Base-by-base conservation (phyloP, 352 stramenopile genomes). In the Blastocystis sp. region DNA sequence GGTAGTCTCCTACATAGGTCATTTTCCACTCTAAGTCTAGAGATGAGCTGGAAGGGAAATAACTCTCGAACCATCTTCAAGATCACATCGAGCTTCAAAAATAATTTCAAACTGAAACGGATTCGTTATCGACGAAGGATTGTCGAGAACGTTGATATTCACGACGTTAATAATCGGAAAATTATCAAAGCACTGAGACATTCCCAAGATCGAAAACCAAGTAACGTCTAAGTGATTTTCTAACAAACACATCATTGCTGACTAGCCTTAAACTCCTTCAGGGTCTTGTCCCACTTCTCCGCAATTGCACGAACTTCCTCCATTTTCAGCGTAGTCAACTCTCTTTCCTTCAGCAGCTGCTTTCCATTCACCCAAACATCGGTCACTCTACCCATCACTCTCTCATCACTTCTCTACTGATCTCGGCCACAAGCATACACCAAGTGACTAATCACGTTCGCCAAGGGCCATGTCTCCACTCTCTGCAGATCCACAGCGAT, bases 31-130 rank as follows among this genome's bases (percentile, higher is more conserved):
- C 96, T 41, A 99, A 91, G 91, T 99, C 97, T 98, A 79, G 7
- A 11, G 5, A 18, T 45, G 1, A 59, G 2, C 18, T 18, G 91
- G n/a, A 50, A 90, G 56, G 90, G 50, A 45, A 45, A 62, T 68
- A 79, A 26, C 16, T n/a, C 64, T 39, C 82, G 90, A 62, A 94
- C 91, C 91, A 65, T 98, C 96, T 87, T 98, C 94, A 2, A 99
- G 93, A 79, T 96, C 94, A 91, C 98, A 95, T 47, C 97, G 92
- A 91, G 96, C 98, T 92, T 99, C 97, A 92, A 99, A 99, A 1
- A 96, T 99, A 91, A 99, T 97, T 92, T 99, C 96, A 92, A 99
- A 99, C 92, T 98, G 95, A 92, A 99, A 98, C 20, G 96, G 96
- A 92, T 98, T 98, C n/a, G 93, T 95, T 91, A 98, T 98, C 65